These are phyloP conservation scores for Beauveria medogensis DNA, from an alignment of 2,329 filamentous ascomycete species.

Conservation along the genomic window DNA sequence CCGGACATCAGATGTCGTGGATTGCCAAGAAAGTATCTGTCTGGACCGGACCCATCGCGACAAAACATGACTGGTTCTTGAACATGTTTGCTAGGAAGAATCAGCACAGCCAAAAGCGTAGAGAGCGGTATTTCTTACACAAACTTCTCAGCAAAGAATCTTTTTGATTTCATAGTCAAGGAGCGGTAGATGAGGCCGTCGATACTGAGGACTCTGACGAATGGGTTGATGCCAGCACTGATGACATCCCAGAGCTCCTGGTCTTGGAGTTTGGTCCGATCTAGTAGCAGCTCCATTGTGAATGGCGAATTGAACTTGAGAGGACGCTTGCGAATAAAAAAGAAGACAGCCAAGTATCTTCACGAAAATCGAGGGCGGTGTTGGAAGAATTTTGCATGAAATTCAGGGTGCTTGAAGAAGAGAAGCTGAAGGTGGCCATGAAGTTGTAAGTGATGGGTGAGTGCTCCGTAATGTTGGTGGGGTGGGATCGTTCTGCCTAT, in stretches of 20 bases:
- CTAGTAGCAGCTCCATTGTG: neutral
- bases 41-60: constrained; percentile 19
- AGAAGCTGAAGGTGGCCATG: neutral
- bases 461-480: neutral
- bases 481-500: neutral
- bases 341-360: neutral
- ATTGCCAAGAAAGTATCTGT: constrained; percentile 21
- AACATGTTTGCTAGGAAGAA: constrained; percentile 14
- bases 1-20: constrained; percentile 18
- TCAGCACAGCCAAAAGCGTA: neutral
- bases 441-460: constrained; percentile 3
- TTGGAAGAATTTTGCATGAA: neutral
- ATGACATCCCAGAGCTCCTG: constrained; percentile 14
- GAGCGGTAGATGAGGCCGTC: constrained; percentile 14
- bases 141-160: constrained; percentile 18
- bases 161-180: constrained; percentile 16
- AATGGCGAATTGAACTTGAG: neutral
- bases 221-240: constrained; percentile 13
- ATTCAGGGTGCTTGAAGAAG: neutral
- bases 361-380: neutral
- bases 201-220: constrained; percentile 15
- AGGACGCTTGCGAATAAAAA: neutral
- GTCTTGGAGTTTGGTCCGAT: neutral
- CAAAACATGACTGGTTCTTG: constrained; percentile 19
- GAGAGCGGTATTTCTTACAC: constrained; percentile 15